These are phyloP conservation scores for Adansonia rubrostipa DNA, from an alignment of 441 rosid species.

Conservation along the genomic window DNA sequence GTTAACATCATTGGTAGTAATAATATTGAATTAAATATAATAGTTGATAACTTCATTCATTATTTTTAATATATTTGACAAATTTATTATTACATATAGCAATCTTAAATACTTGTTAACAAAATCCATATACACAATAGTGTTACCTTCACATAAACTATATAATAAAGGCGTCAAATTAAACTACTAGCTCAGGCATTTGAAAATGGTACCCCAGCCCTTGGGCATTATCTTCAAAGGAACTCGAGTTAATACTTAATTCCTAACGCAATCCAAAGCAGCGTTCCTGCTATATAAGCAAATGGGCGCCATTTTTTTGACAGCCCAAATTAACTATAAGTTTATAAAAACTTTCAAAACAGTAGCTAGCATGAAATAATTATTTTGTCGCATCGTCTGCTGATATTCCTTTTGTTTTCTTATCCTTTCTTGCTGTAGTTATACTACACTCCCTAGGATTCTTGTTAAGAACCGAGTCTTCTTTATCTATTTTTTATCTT, in stretches of 20 bases:
- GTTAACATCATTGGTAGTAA: too few relatives aligned
- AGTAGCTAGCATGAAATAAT: constrained; percentile 1
- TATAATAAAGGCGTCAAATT: not conserved
- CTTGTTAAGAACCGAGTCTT: not conserved
- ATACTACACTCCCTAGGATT: constrained; percentile 9
- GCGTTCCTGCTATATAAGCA: not conserved
- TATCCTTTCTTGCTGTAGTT: not conserved
- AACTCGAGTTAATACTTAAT: not conserved
- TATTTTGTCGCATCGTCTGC: not conserved
- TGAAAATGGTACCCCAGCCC: not conserved
- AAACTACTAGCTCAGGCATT: not conserved
- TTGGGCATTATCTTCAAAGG: not conserved
- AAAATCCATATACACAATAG: too few relatives aligned
- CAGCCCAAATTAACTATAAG: not conserved
- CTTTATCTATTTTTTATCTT: not conserved
- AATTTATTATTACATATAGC: too few relatives aligned
- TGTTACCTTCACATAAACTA: not conserved
- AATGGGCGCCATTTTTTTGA: not conserved
- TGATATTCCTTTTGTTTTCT: not conserved
- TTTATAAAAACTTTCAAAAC: not conserved
- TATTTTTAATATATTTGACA: too few relatives aligned
- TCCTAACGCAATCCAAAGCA: not conserved
- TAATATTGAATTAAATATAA: too few relatives aligned
- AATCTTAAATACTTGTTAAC: too few relatives aligned
- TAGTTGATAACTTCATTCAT: too few relatives aligned